These are phyloP conservation scores for Datisca glomerata DNA, from an alignment of 306 rosid species.

Conservation along the genomic window DNA sequence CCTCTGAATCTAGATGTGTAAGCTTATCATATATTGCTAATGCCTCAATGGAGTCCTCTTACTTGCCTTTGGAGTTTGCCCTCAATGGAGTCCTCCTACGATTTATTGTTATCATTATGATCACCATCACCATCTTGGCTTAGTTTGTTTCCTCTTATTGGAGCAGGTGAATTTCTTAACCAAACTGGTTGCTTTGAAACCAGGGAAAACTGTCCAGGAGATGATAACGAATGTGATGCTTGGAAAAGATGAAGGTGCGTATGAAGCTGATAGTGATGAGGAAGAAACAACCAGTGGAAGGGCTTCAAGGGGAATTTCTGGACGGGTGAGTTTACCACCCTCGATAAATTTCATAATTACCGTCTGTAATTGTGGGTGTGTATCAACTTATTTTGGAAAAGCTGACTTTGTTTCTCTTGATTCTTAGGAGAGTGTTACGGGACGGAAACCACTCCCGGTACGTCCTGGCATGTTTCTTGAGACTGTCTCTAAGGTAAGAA, in stretches of 20 bases:
- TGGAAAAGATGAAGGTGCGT: conserved; percentile 91
- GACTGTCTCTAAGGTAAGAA: conserved; percentile 77
- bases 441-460: conserved; percentile 64
- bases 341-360: conserved; percentile 6
- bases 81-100: too few species aligned
- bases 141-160: too few species aligned
- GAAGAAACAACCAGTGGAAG: conserved; percentile 19
- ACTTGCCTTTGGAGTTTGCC: too few species aligned
- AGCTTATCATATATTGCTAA: too few species aligned
- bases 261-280: conserved; percentile 19
- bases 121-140: too few species aligned
- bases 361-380: too few species aligned
- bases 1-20: too few species aligned
- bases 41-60: too few species aligned
- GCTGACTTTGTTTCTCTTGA: conserved; percentile 5
- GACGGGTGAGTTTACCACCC: conserved; percentile 54
- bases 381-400: too few species aligned
- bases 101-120: too few species aligned
- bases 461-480: conserved; percentile 99
- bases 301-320: conserved; percentile 41
- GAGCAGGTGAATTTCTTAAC: conserved; percentile 85
- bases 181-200: conserved; percentile 83
- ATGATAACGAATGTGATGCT: conserved; percentile 90
- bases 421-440: conserved; percentile 51
- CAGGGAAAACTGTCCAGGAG: conserved; percentile 62